Conservation (phyloP, 2,329 filamentous ascomycete species). For the Aureobasidium pullulans region DNA sequence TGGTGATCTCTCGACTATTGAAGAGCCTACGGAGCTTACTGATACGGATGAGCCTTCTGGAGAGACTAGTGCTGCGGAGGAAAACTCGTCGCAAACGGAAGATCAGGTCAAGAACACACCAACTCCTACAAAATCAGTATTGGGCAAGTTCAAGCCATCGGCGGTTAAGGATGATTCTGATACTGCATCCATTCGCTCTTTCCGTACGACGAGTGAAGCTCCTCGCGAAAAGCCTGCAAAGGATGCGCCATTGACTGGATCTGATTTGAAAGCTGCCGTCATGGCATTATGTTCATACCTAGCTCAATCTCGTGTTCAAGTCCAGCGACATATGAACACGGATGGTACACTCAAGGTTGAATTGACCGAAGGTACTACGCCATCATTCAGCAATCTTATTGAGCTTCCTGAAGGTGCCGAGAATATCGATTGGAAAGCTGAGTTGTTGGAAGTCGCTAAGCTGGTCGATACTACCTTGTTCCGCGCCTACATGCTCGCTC, state of each 20-base stretch:
- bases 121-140: conserved; percentile 32
- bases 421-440: conserved; percentile 56
- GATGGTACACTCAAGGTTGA: conserved; percentile 50
- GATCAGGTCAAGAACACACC: conserved; percentile 23
- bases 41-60: conserved; percentile 39
- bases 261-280: conserved; percentile 75
- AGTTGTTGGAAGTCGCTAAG: conserved; percentile 67
- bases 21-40: conserved; percentile 40
- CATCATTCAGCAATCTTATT: conserved; percentile 38
- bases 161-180: conserved; percentile 40
- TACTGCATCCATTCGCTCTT: conserved; percentile 52
- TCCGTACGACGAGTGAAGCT: conserved; percentile 50
- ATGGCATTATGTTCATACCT: conserved; percentile 80
- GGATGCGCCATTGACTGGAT: conserved; percentile 60
- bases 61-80: conserved; percentile 29
- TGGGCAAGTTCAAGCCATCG: conserved; percentile 41
- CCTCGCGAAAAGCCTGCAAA: conserved; percentile 42
- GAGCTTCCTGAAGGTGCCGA: conserved; percentile 26
- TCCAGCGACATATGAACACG: conserved; percentile 53
- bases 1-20: conserved; percentile 64
- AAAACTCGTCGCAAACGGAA: conserved; percentile 21
- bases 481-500: conserved; percentile 88
- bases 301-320: conserved; percentile 67
- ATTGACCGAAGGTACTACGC: conserved; percentile 24
- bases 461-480: conserved; percentile 93